A percentile compares a stretch with the other conserved stretches of the same genome.
These are phyloP conservation scores for Coniochaeta sp. DNA, from an alignment of 2,329 filamentous ascomycete species.

Conservation along the genomic window DNA sequence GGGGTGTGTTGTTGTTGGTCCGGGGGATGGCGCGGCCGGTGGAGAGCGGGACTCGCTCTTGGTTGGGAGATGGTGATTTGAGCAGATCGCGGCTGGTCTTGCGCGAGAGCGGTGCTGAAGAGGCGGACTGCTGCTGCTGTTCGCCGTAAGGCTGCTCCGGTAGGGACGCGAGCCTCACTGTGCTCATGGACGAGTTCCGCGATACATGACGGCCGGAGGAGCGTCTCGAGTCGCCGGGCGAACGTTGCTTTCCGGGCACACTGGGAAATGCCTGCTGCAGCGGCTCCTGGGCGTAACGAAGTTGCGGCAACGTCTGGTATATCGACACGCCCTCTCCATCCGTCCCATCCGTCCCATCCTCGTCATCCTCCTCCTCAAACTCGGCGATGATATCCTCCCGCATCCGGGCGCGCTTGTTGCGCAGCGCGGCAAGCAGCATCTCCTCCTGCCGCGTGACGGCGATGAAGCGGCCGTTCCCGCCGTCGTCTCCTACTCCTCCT, in stretches of 20 bases:
- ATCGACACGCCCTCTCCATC: not conserved
- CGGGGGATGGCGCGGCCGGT: conserved; percentile 11
- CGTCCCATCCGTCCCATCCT: too few species aligned
- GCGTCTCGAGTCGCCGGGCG: not conserved
- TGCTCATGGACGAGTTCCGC: not conserved
- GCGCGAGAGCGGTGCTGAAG: not conserved
- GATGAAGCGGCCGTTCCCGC: conserved; percentile 39
- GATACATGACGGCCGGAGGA: conserved; percentile 1
- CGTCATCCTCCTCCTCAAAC: conserved; percentile 26
- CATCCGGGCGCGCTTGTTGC: conserved; percentile 50
- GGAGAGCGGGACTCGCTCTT: not conserved
- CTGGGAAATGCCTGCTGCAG: not conserved
- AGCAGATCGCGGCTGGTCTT: not conserved
- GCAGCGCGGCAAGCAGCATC: conserved; percentile 49
- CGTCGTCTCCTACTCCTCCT: conserved; percentile 8
- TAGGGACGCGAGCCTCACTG: not conserved
- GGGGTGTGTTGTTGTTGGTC: conserved; percentile 5
- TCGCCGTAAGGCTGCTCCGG: not conserved
- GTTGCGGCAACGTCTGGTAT: not conserved
- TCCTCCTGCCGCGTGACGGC: conserved; percentile 52
- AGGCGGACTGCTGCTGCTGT: conserved; percentile 1
- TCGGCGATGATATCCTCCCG: conserved; percentile 39
- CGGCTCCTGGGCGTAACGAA: not conserved
- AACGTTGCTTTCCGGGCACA: not conserved
- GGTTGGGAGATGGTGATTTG: not conserved